Evolutionary conservation across 2,329 filamentous ascomycete genomes (phyloP).

Genomic region (Sarocladium kiliense): DNA sequence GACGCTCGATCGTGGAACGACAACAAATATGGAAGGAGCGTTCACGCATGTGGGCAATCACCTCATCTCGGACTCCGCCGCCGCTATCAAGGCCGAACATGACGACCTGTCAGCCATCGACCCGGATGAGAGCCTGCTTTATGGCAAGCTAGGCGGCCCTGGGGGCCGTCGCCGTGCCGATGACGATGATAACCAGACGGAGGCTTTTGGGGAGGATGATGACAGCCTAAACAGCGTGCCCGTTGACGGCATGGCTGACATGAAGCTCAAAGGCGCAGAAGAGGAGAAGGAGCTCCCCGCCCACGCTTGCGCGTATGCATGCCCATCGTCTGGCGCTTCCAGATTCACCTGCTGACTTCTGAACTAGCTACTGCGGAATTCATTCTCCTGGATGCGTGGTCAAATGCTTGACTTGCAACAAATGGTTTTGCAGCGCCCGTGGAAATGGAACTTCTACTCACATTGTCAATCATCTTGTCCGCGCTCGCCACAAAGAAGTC

Average conservation of each 20-base stretch:
- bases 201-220: slow-evolving; percentile 79
- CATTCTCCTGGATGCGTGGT: slow-evolving; percentile 94
- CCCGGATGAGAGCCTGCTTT: slow-evolving; percentile 75
- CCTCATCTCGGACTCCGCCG: slow-evolving; percentile 75
- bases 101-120: slow-evolving; percentile 69
- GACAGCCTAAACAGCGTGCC: slow-evolving; percentile 75
- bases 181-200: slow-evolving; percentile 85
- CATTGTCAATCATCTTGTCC: slow-evolving; percentile 96
- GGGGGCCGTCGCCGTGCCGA: slow-evolving; percentile 66
- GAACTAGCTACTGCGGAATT: slow-evolving; percentile 82
- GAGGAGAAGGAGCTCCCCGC: slow-evolving; percentile 88
- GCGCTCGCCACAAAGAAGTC: slow-evolving; percentile 97
- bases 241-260: slow-evolving; percentile 66
- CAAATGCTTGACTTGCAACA: slow-evolving; percentile 91
- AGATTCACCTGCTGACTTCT: neutral
- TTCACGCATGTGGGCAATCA: slow-evolving; percentile 87
- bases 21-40: slow-evolving; percentile 68
- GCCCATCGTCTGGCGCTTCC: neutral
- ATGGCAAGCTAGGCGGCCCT: slow-evolving; percentile 60
- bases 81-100: slow-evolving; percentile 81
- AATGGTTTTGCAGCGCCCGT: slow-evolving; percentile 98
- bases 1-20: neutral
- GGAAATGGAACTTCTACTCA: slow-evolving; percentile 96
- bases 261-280: slow-evolving; percentile 53
- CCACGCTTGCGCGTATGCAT: slow-evolving; percentile 86